Conservation (phyloP, 257 asterid genomes). For the Rehmannia glutinosa region DNA sequence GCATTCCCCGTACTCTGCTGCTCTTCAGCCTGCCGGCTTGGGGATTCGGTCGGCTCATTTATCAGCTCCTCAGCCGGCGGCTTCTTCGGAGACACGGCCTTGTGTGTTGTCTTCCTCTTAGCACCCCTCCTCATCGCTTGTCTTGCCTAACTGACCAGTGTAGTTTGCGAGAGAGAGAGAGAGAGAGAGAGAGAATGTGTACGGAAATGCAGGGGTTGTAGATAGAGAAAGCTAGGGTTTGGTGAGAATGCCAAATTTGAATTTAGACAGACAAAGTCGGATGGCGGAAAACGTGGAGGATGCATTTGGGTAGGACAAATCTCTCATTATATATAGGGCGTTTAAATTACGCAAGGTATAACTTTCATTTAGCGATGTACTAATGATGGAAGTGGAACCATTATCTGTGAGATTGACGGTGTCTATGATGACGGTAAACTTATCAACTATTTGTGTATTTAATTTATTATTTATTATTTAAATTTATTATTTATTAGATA, state of each 20-base stretch:
- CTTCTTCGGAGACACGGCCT: constrained; percentile 14
- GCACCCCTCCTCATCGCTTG: too few relatives aligned
- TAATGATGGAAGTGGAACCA: too few relatives aligned
- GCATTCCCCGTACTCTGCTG: constrained; percentile 2
- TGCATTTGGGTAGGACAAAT: background rate
- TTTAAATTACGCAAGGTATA: background rate
- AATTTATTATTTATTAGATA: too few relatives aligned
- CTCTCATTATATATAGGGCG: background rate
- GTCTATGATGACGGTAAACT: too few relatives aligned
- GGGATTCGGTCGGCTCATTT: constrained; percentile 1
- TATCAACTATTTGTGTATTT: too few relatives aligned
- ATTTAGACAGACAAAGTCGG: constrained; percentile 15
- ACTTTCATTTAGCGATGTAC: too few relatives aligned
- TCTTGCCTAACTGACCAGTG: background rate
- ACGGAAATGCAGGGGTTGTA: background rate
- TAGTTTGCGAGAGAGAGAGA: too few relatives aligned
- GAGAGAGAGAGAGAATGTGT: constrained; percentile 1
- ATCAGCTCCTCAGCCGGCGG: constrained; percentile 15
- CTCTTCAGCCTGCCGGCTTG: constrained; percentile 10
- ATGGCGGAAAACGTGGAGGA: constrained; percentile 30
- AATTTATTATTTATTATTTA: too few relatives aligned
- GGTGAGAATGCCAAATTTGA: constrained; percentile 28
- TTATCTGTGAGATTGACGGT: too few relatives aligned
- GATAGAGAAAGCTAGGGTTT: constrained; percentile 30
- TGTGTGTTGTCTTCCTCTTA: constrained; percentile 14